phyloP scores from a whole-genome alignment of 352 stramenopile species.

The Globisporangium recalcitrans region DNA sequence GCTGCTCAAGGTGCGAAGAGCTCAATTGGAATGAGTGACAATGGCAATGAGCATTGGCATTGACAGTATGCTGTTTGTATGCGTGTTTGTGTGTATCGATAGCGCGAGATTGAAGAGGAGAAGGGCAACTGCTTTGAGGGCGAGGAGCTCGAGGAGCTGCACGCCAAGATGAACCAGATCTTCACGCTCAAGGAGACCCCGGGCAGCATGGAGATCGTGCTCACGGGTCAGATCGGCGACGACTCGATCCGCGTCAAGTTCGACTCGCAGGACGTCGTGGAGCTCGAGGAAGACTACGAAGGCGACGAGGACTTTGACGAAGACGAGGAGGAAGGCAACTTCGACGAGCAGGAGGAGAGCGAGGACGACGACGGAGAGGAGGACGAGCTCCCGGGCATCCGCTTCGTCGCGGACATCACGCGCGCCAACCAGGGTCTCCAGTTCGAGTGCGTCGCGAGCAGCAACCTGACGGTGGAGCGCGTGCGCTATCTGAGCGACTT shows the following conservation, averaged over 20 bases:
- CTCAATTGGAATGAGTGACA: background rate
- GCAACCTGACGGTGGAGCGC: conserved; percentile 74
- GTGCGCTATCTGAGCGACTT: conserved; percentile 66
- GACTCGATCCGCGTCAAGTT: conserved; percentile 77
- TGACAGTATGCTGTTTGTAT: background rate
- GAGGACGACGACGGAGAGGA: conserved; percentile 56
- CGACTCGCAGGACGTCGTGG: conserved; percentile 67
- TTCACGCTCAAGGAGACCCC: conserved; percentile 59
- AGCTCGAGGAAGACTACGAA: conserved; percentile 62
- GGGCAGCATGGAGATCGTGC: conserved; percentile 61
- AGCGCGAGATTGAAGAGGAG: conserved; percentile 76
- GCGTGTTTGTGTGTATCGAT: background rate
- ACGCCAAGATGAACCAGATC: conserved; percentile 55
- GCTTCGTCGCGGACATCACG: conserved; percentile 68
- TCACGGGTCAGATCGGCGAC: conserved; percentile 43
- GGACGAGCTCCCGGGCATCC: conserved; percentile 71
- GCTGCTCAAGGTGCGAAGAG: conserved; percentile 28
- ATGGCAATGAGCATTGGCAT: background rate
- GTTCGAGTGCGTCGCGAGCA: conserved; percentile 79
- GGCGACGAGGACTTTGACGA: conserved; percentile 48
- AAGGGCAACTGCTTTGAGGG: conserved; percentile 83
- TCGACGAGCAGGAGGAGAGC: conserved; percentile 27
- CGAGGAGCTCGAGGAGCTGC: conserved; percentile 64
- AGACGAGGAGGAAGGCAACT: conserved; percentile 29
- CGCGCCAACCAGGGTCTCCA: conserved; percentile 70